phyloP scores from a whole-genome alignment of 2,329 filamentous ascomycete genomes.

The Orbilia ellipsospora region DNA sequence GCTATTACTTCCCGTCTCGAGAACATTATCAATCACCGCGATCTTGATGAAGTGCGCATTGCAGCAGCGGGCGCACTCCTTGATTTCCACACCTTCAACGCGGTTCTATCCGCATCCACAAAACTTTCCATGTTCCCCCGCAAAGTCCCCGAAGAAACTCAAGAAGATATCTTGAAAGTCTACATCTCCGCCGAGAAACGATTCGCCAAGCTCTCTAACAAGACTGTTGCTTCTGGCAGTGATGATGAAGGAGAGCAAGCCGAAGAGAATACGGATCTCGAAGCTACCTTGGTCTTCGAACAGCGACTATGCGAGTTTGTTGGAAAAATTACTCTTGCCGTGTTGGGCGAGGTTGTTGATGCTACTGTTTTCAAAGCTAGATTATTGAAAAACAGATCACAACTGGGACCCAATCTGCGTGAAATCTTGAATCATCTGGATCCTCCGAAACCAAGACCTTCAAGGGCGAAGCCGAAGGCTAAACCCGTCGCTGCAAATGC shows the following conservation, averaged over 20 bases:
- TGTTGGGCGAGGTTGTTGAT: conserved; percentile 80
- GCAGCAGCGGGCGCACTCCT: conserved; percentile 80
- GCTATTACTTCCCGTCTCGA: conserved; percentile 57
- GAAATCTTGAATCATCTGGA: conserved; percentile 86
- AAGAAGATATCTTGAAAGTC: conserved; percentile 76
- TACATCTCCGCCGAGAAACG: conserved; percentile 80
- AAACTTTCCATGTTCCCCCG: conserved; percentile 66
- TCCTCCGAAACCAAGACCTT: conserved; percentile 42
- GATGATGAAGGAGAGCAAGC: conserved; percentile 46
- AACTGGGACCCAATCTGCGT: conserved; percentile 84
- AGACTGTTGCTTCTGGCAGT: conserved; percentile 60
- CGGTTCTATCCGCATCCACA: conserved; percentile 71
- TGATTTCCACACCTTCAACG: conserved; percentile 83
- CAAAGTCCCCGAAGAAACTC: conserved; percentile 73
- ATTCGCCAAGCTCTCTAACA: conserved; percentile 77
- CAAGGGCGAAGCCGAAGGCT: conserved; percentile 70
- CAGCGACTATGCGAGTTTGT: conserved; percentile 86
- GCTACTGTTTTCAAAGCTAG: conserved; percentile 74
- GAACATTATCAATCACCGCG: conserved; percentile 68
- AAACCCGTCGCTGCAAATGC: conserved; percentile 61
- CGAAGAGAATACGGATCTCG: conserved; percentile 39
- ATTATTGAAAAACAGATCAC: conserved; percentile 80
- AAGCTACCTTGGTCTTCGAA: conserved; percentile 69
- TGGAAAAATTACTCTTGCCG: conserved; percentile 82
- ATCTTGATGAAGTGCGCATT: conserved; percentile 81